Evolutionary conservation across 192 early-diverging fungal species (phyloP).

Genomic region (Ambispora gerdemannii): DNA sequence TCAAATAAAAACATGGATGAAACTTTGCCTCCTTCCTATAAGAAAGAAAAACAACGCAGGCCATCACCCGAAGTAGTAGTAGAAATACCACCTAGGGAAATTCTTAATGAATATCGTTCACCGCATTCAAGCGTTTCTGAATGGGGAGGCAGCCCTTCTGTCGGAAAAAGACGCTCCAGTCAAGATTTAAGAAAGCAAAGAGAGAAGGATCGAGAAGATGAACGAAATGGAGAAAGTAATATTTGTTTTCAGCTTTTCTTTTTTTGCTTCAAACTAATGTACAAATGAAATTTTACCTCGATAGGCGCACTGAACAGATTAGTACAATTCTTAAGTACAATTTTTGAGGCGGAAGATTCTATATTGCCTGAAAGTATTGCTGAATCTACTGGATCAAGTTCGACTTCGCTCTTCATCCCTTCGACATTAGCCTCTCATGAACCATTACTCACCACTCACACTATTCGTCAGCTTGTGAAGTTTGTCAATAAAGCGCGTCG

Average conservation of each 20-base stretch:
- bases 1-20: not conserved
- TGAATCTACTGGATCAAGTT: not conserved
- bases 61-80: not conserved
- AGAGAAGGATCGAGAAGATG: constrained; percentile 23
- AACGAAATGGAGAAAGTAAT: constrained; percentile 27
- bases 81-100: constrained; percentile 9
- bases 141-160: too few species aligned
- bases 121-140: not conserved
- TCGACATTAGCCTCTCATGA: constrained; percentile 20
- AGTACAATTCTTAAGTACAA: constrained; percentile 21
- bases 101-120: constrained; percentile 16
- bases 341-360: constrained; percentile 30
- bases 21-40: not conserved
- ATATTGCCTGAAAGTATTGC: not conserved
- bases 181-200: constrained; percentile 20
- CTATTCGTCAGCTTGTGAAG: constrained; percentile 8
- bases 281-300: not conserved
- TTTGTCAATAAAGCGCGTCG: constrained; percentile 25
- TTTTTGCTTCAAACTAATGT: not conserved
- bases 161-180: not conserved
- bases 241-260: not conserved
- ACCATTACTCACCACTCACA: constrained; percentile 11
- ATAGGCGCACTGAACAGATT: constrained; percentile 16
- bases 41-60: not conserved
- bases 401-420: not conserved